Evolutionary conservation across 2,329 filamentous ascomycete genomes (phyloP), one percentile per base, ranked within the genome.

Genomic region (Chaetothyriales sp.): DNA sequence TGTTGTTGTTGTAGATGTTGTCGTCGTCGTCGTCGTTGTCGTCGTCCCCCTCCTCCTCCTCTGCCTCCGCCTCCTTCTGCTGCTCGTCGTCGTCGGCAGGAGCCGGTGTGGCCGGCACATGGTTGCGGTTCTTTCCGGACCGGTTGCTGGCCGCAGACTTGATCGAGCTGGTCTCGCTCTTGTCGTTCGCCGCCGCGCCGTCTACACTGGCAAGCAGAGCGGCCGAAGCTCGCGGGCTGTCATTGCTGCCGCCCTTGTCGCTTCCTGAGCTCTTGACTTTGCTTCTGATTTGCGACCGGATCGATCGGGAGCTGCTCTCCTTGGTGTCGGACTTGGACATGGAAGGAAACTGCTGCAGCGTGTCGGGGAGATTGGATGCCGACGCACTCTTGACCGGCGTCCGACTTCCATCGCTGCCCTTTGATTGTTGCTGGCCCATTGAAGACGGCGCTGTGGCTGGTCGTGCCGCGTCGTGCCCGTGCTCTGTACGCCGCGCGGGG

Each of bases 301-400:
- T 82, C 4, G 89, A 95, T 58, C 89, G 85, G 29, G 85, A 81
- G 29, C 54, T 53, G 5, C 89, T 95, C 59, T 95, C 89, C 67
- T 89, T 90, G 25, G 90, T 97, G 66, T 97, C 90, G 52, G 89
- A 88, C 66, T 85, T 85, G 70, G 83, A 86, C 66, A 97, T 90
- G 25, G 90, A 95, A 25, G 89, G 90, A 68, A 92, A 94, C 28
- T 87, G 86, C 67, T 88, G 84, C 54, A 95, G 73, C 55, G 78
- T 74, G 40, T 85, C 80, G 58, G 69, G 68, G 46, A 62, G 62
- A 46, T 66, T 63, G 37, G 59, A 57, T 22, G 64, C 58, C 13
- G 72, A 65, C 37, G 66, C 68, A 46, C 70, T 68, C 47, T 48
- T 64, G 64, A 55, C 28, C 2, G 75, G 76, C 44, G 69, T 71